phyloP scores from a whole-genome alignment of 2,329 filamentous ascomycete species.

The Colletotrichum eremochloae region DNA sequence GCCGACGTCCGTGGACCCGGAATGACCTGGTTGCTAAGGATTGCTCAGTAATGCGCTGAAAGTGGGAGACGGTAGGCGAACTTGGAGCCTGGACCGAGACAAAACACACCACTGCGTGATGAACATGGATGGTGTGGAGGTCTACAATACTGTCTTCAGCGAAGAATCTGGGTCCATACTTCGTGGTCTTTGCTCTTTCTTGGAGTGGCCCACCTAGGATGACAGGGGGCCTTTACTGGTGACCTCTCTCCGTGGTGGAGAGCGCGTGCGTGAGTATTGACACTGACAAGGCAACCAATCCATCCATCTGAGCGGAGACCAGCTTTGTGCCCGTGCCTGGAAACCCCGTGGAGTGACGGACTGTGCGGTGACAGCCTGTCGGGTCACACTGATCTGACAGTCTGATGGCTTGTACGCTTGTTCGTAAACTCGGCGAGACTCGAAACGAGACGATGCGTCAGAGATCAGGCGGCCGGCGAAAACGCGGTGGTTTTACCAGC shows the following conservation, averaged over 20 bases:
- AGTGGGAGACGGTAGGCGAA: slow-evolving; percentile 18
- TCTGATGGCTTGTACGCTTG: slow-evolving; percentile 20
- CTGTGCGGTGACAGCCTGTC: slow-evolving; percentile 6
- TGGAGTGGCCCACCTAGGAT: slow-evolving; percentile 2
- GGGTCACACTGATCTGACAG: slow-evolving; percentile 6
- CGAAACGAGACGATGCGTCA: slow-evolving; percentile 21
- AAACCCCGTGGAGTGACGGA: slow-evolving; percentile 34
- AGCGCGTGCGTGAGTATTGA: slow-evolving; percentile 3
- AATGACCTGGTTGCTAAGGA: slow-evolving; percentile 1
- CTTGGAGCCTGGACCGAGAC: slow-evolving; percentile 18
- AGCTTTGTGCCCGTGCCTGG: slow-evolving; percentile 16
- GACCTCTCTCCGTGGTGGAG: slow-evolving; percentile 35
- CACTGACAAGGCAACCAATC: slow-evolving; percentile 16
- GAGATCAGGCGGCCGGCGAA: slow-evolving; percentile 31
- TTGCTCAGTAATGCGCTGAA: neutral
- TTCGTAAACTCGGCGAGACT: slow-evolving; percentile 6
- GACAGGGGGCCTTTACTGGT: slow-evolving; percentile 27
- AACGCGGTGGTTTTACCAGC: slow-evolving; percentile 32
- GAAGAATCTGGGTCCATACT: neutral
- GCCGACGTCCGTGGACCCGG: slow-evolving; percentile 3
- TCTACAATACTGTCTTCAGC: slow-evolving; percentile 7
- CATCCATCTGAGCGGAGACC: slow-evolving; percentile 31
- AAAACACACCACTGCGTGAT: slow-evolving; percentile 19
- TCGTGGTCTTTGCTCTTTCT: neutral
- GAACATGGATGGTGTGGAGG: slow-evolving; percentile 15